These are phyloP conservation scores for Sarocladiaceae sp. DNA, from an alignment of 2,329 filamentous ascomycete genomes.

Conservation along the genomic window DNA sequence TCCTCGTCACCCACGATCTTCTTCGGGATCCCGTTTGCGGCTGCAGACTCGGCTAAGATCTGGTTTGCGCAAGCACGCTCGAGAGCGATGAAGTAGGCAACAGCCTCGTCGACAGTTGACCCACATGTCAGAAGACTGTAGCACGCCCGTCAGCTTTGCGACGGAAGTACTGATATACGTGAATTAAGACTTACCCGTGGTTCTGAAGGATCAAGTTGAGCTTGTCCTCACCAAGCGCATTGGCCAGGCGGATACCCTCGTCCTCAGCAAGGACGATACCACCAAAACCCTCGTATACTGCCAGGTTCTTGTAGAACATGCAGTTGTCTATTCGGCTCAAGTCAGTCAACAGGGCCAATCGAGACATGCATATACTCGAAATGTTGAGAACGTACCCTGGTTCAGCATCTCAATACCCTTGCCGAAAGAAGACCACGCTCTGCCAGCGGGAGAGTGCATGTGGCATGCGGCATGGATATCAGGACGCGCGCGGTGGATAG, in stretches of 20 bases:
- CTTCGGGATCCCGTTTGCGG: slow-evolving; percentile 24
- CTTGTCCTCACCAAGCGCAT: slow-evolving; percentile 50
- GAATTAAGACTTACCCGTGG: slow-evolving; percentile 38
- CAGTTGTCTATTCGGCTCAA: background rate
- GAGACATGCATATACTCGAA: too few species aligned
- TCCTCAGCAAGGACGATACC: slow-evolving; percentile 51
- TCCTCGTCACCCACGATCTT: slow-evolving; percentile 36
- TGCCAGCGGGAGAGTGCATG: background rate
- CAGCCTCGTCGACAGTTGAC: slow-evolving; percentile 65
- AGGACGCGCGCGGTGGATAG: background rate
- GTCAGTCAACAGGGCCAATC: background rate
- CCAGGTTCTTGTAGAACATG: slow-evolving; percentile 16
- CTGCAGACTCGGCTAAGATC: slow-evolving; percentile 50
- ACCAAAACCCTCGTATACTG: slow-evolving; percentile 31
- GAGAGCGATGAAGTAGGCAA: slow-evolving; percentile 62
- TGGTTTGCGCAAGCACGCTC: slow-evolving; percentile 66
- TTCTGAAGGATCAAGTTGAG: slow-evolving; percentile 63
- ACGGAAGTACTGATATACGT: background rate
- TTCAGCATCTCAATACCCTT: background rate
- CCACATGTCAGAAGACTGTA: slow-evolving; percentile 65
- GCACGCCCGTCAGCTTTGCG: background rate
- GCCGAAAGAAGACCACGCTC: background rate
- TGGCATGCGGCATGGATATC: background rate
- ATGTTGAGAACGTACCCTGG: background rate
- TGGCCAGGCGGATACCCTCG: slow-evolving; percentile 59